Conservation (phyloP, 768 basidiomycete species). For the Termitomyces titanicus region DNA sequence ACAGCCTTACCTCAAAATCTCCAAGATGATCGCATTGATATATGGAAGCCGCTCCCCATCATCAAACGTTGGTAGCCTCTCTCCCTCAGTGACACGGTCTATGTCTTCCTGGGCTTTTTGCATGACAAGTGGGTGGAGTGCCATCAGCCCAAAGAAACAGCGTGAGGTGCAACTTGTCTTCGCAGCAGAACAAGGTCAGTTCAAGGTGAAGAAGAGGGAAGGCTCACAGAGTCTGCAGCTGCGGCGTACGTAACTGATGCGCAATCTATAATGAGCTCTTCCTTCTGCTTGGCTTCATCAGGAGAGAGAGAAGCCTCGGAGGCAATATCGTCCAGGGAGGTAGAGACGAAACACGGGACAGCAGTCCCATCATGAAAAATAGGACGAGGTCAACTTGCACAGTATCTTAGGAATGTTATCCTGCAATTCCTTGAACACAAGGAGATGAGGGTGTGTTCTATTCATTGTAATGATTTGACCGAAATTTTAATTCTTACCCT, state of each 20-base stretch:
- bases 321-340: constrained; percentile 4
- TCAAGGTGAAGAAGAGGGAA: not conserved
- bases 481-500: not conserved
- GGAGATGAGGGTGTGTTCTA: constrained; percentile 84
- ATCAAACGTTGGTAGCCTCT: constrained; percentile 17
- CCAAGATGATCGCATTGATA: constrained; percentile 19
- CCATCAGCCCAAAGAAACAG: constrained; percentile 8
- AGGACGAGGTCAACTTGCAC: not conserved
- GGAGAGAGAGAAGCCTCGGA: constrained; percentile 3
- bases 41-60: constrained; percentile 16
- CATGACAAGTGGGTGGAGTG: constrained; percentile 11
- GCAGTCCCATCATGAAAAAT: constrained; percentile 3
- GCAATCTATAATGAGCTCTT: constrained; percentile 18
- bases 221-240: constrained; percentile 11
- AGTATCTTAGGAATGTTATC: constrained; percentile 95
- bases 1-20: constrained; percentile 22
- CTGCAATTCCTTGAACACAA: constrained; percentile 97
- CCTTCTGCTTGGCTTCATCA: constrained; percentile 7
- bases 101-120: constrained; percentile 11
- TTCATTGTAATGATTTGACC: not conserved
- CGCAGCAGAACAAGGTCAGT: not conserved
- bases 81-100: constrained; percentile 11
- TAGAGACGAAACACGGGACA: constrained; percentile 10
- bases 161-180: constrained; percentile 6
- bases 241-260: constrained; percentile 13